Percentiles rank a stretch among this genome's conserved stretches.
Conservation (phyloP, 306 rosid genomes). For the Amphicarpaea edgeworthii region DNA sequence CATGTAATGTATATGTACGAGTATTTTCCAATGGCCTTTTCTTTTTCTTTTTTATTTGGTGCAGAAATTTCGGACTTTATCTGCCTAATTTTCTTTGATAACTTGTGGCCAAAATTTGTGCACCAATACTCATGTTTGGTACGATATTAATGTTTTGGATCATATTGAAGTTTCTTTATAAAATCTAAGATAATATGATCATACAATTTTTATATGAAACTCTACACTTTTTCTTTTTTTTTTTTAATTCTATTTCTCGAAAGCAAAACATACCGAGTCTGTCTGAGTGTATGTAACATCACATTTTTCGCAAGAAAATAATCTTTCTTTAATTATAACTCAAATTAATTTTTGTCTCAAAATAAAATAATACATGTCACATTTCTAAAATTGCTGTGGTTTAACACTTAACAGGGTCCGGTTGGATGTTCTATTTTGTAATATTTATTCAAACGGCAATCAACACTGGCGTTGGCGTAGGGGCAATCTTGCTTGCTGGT, state of each 20-base stretch:
- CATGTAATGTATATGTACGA: too few species aligned
- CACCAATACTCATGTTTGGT: background rate
- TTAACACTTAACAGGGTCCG: conserved; percentile 69
- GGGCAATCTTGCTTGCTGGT: conserved; percentile 82
- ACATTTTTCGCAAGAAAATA: too few species aligned
- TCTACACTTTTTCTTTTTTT: too few species aligned
- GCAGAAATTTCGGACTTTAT: background rate
- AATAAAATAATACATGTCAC: too few species aligned
- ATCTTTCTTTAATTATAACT: too few species aligned
- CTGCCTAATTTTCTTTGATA: too few species aligned
- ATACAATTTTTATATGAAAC: too few species aligned
- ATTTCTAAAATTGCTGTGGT: too few species aligned
- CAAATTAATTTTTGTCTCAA: too few species aligned
- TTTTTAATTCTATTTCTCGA: too few species aligned
- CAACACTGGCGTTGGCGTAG: conserved; percentile 90
- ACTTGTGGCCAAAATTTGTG: background rate
- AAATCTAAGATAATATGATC: background rate
- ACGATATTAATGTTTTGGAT: background rate
- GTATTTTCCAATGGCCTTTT: background rate
- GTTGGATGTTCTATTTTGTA: conserved; percentile 95
- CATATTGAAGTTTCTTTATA: background rate
- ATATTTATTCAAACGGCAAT: conserved; percentile 89
- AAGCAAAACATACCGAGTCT: too few species aligned
- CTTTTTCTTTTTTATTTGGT: background rate
- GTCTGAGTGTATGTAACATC: too few species aligned